Base-by-base conservation (phyloP, 768 basidiomycete genomes). In the Hemileccinum impolitum region DNA sequence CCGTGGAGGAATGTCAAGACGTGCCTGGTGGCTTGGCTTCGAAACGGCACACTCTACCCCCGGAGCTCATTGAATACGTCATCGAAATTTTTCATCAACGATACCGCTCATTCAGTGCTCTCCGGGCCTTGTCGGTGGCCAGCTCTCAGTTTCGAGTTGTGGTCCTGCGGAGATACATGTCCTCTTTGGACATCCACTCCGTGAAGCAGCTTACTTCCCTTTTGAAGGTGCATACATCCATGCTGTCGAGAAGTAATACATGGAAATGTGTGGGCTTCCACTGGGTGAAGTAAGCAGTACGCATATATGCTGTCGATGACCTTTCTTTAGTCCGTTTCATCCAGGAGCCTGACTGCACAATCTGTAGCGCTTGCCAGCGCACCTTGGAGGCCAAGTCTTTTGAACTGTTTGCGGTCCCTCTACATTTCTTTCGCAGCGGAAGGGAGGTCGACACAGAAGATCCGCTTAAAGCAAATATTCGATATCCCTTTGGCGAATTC, bases 281-380 rank as follows among this genome's bases (percentile, higher is more conserved):
- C 30, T 80, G 78, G 73, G 71, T 79, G 39, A 76, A 66, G 79
- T 81, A 52, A 51, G 75, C 70, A 36, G 15, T 40, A 45, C 39
- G 51, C 49, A 60, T 53, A 65, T 60, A 52, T 62, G 32, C 38
- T 23, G 18, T n/a, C 19, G 7, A 45, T 30, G 34, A 34, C 38
- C 14, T 30, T 39, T 9, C 19, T 49, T 38, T 51, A 48, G 46
- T 42, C 7, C 25, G 26, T 25, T 46, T 30, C 39, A 18, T 39
- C 23, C n/a, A 68, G 66, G 50, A 50, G 38, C 43, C 40, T 67
- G 39, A 42, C 46, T 13, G 60, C 53, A 28, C 45, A 42, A 6
- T 60, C 62, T 3, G 52, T 43, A 1, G 48, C 54, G 31, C 54
- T 66, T 21, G 54, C 56, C 25, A 47, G 13, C 4, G 55, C 64